Base-by-base conservation (phyloP, 306 rosid species). In the Glycine latifolia region DNA sequence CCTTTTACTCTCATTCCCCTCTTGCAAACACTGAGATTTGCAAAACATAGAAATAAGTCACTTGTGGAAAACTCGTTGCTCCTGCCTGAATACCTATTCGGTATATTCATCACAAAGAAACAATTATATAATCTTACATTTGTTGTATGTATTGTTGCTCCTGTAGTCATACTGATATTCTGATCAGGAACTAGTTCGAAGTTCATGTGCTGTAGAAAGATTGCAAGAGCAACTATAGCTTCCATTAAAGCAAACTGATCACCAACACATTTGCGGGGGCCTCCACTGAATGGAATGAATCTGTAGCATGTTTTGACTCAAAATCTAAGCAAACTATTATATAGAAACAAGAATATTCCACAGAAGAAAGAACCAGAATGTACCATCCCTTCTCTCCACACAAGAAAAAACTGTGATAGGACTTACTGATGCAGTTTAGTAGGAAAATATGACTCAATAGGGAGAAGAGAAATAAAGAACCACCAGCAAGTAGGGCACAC, bases 121-220 rank as follows among this genome's bases (percentile, higher is more conserved):
- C 11, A 39, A 67, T 17, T 39, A 73, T 50, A 63, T 37, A 74
- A 71, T 15, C 44, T 95, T 93, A 95, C 97, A 69, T 91, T 91
- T 84, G 98, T 87, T 14, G 99, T 91, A 84, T 95, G 99, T 86
- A 95, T 95, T 69, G 99, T 95, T 82, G 99, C 97, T 59, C 99
- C 99, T 13, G 99, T 91, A 26, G 98, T 95, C 99, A 95, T 95
- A 80, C 90, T 87, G 73, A 95, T 93, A 83, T 84, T 90, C 88
- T 93, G 98, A 85, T 88, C 87, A 5, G 97, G 97, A 76, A 93
- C 96, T 60, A 91, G 86, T 86, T 93, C 98, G 63, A 95, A 93
- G 83, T 89, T 89, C 79, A 93, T 75, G 81, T 86, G 81, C 87
- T 93, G 98, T 48, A 95, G 67, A 88, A 95, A 95, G 81, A 95